Conservation (phyloP, 2,329 filamentous ascomycete genomes). For the Tympanopsis confertula region DNA sequence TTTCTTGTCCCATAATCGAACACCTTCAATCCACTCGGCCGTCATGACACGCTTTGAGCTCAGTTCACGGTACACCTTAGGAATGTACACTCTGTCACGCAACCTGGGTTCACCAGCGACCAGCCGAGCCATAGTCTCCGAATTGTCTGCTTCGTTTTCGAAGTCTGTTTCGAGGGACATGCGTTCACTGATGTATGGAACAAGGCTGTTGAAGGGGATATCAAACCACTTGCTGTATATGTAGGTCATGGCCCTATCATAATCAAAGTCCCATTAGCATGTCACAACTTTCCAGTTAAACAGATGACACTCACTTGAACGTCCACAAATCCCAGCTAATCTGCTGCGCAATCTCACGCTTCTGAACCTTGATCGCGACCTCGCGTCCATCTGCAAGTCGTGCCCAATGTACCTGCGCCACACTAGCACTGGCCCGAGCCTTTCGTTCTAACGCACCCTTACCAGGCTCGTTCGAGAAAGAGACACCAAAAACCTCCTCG, state of each 20-base stretch:
- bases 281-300: constrained; percentile 4
- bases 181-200: constrained; percentile 89
- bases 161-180: constrained; percentile 91
- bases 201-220: constrained; percentile 79
- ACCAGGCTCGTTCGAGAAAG: constrained; percentile 62
- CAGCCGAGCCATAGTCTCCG: constrained; percentile 69
- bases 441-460: constrained; percentile 49
- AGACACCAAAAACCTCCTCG: constrained; percentile 87
- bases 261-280: no score
- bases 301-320: constrained; percentile 53
- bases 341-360: constrained; percentile 82
- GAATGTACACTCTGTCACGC: constrained; percentile 75
- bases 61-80: constrained; percentile 71
- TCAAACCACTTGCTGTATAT: constrained; percentile 84
- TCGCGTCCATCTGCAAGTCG: constrained; percentile 74
- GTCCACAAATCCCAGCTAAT: constrained; percentile 93
- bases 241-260: constrained; percentile 57
- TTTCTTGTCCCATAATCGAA: constrained; percentile 84
- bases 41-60: constrained; percentile 78
- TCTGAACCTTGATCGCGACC: constrained; percentile 93
- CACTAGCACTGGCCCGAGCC: constrained; percentile 69
- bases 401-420: constrained; percentile 96
- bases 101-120: constrained; percentile 67
- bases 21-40: constrained; percentile 94
- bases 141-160: constrained; percentile 78